Percentiles rank a stretch among this genome's conserved stretches.
Conservation (phyloP, 768 basidiomycete genomes). For the Leccinum broughii region DNA sequence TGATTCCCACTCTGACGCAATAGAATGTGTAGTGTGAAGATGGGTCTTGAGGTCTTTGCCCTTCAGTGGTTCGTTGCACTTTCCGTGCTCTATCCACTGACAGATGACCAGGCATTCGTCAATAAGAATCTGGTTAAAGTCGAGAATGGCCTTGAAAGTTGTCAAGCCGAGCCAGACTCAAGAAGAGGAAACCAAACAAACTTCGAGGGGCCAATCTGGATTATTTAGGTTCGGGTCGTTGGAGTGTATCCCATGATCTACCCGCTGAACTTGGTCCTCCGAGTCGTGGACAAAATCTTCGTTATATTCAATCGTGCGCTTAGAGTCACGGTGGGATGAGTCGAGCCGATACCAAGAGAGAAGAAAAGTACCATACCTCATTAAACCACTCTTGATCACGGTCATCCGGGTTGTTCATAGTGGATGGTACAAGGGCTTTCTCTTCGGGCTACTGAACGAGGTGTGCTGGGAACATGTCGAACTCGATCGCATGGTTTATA, state of each 20-base stretch:
- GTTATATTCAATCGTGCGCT: not conserved
- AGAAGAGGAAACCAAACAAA: not conserved
- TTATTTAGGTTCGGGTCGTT: not conserved
- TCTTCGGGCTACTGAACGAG: not conserved
- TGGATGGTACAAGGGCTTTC: too few relatives aligned
- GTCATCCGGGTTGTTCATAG: not conserved
- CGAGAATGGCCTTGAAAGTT: too few relatives aligned
- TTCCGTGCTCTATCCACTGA: constrained; percentile 1
- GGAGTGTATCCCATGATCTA: not conserved
- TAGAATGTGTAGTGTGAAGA: constrained; percentile 1
- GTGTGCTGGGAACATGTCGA: not conserved
- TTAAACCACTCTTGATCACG: not conserved
- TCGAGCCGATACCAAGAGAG: not conserved
- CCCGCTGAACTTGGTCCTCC: constrained; percentile 7
- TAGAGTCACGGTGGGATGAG: constrained; percentile 2
- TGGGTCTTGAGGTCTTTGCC: constrained; percentile 6
- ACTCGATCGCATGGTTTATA: constrained; percentile 11
- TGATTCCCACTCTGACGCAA: not conserved
- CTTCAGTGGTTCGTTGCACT: not conserved
- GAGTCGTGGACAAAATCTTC: not conserved
- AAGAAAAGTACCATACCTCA: not conserved
- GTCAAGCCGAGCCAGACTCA: too few relatives aligned
- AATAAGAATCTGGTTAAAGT: too few relatives aligned
- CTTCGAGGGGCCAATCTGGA: not conserved
- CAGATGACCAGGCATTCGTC: not conserved